These are phyloP conservation scores for Lathyrus oleraceus DNA, from an alignment of 306 rosid species.

Conservation along the genomic window DNA sequence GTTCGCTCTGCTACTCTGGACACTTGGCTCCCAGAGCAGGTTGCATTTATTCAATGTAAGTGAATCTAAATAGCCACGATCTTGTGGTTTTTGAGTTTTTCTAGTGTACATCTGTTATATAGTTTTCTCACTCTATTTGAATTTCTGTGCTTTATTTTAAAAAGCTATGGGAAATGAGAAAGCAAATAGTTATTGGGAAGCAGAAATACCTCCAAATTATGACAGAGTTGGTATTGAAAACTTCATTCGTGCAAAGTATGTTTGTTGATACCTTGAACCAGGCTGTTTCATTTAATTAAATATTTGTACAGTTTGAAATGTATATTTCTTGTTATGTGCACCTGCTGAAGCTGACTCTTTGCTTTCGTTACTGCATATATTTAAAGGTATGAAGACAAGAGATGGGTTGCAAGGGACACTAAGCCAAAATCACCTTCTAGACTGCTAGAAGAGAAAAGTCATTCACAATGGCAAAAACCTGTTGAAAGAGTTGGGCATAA, in stretches of 20 bases:
- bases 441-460: conserved; percentile 61
- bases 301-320: conserved; percentile 14
- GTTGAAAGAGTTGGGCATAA: conserved; percentile 62
- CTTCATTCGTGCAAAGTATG: conserved; percentile 99
- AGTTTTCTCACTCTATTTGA: conserved; percentile 37
- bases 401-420: conserved; percentile 80
- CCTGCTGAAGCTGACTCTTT: conserved; percentile 17
- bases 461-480: conserved; percentile 65
- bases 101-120: conserved; percentile 26
- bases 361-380: conserved; percentile 35
- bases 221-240: conserved; percentile 99
- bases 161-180: conserved; percentile 96
- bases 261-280: conserved; percentile 34
- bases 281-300: conserved; percentile 22
- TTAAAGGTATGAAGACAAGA: conserved; percentile 94
- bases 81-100: conserved; percentile 31
- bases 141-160: conserved; percentile 35
- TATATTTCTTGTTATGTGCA: conserved; percentile 25
- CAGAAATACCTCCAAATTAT: conserved; percentile 92
- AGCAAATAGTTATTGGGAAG: conserved; percentile 96
- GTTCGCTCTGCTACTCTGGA: conserved; percentile 97
- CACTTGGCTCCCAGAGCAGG: conserved; percentile 99
- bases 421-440: conserved; percentile 73
- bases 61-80: conserved; percentile 19
- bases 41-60: conserved; percentile 95